A percentile compares a stretch with the other conserved stretches of the same genome.
Evolutionary conservation across 1,284 basidiomycete genomes (phyloP).

Genomic region (Ustilago xerochloae): DNA sequence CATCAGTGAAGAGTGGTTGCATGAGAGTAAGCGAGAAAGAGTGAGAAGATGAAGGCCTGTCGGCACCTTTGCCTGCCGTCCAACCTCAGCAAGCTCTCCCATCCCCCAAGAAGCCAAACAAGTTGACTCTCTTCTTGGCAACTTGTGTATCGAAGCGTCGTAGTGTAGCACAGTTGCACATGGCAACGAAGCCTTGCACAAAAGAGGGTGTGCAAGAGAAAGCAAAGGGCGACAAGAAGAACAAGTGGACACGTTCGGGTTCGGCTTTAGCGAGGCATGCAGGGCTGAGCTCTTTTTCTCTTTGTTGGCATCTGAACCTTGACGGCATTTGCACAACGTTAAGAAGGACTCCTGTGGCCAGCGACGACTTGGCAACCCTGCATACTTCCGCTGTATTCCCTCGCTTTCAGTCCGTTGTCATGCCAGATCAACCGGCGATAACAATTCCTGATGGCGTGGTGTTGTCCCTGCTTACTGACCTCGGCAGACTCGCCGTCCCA

Average conservation of each 20-base stretch:
- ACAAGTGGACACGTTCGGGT: slow-evolving; percentile 12
- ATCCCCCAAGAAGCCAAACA: no score
- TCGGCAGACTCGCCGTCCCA: background rate
- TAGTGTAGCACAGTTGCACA: no score
- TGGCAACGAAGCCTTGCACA: no score
- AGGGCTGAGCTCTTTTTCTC: background rate
- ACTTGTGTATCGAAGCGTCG: no score
- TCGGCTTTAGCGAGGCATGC: slow-evolving; percentile 33
- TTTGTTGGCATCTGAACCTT: no score
- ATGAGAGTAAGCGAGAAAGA: background rate
- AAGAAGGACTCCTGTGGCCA: no score
- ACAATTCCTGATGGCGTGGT: background rate
- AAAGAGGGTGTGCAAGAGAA: background rate
- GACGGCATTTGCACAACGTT: no score
- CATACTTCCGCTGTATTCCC: no score
- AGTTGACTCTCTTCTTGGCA: no score
- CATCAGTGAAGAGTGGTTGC: no score
- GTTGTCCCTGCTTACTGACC: background rate
- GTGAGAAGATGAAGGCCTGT: background rate
- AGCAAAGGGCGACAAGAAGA: background rate
- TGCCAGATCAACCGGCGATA: slow-evolving; percentile 3
- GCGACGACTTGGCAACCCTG: no score
- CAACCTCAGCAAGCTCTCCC: background rate
- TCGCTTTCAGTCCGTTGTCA: background rate
- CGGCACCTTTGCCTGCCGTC: background rate